Evolutionary conservation across 2,329 filamentous ascomycete genomes (phyloP), one percentile per base, ranked within the genome.

Genomic region (Aspergillus spinulosporus): DNA sequence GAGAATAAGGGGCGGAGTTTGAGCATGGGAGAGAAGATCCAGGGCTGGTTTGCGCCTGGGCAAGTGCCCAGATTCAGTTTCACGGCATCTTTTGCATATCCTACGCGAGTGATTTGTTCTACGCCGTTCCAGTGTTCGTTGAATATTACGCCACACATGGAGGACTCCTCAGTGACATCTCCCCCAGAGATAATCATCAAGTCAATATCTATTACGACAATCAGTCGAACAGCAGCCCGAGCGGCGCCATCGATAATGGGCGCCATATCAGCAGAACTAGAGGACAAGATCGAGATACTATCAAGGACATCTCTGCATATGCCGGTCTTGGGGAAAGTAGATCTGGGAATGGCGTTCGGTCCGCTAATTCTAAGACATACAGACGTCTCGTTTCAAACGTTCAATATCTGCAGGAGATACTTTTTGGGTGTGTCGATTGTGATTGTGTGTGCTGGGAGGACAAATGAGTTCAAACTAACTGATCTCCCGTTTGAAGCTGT

Each of bases 21-120:
- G 11, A 51, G 29, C 1, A 7, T 59, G 2, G 49, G 50, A n/a
- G 59, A 62, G 14, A 63, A 54, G 36, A 36, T 62, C 2, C 53
- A 53, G 21, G 56, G 58, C 2, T 57, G 56, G 61, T 37, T 60
- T n/a, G 55, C 51, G 15, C 49, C 59, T 1, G 34, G 44, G 12
- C 61, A 56, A n/a, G 32, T 61, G 5, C 57, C 61, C n/a, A 45
- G 48, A 8, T 62, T 62, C 45, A 57, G 54, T 34, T 62, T 63
- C 29, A 52, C 45, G 3, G 58, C 52, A 1, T 43, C 45, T 1
- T 57, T 63, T 11, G 12, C 28, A 9, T 63, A 62, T 45, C 54
- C 58, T 4, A 57, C 44, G 0, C 32, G 52, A 1, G 46, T 63
- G 15, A 8, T 52, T 6, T 52, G 58, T 37, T 52, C 49, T 3